Evolutionary conservation across 1,139 yeast genomes (phyloP).

Genomic region (Scheffersomyces segobiensis): DNA sequence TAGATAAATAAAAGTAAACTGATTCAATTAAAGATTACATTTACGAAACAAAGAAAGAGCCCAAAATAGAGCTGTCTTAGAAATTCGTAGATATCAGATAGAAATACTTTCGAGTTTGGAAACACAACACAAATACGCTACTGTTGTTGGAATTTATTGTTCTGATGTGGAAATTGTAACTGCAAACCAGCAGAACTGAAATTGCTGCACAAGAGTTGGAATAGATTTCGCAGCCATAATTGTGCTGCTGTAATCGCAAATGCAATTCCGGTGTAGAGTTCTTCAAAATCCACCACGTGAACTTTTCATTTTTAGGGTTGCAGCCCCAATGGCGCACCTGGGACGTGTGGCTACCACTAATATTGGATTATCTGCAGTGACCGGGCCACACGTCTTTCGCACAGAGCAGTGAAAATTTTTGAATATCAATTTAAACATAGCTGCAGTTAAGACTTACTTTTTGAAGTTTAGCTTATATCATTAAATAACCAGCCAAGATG

Average conservation of each 20-base stretch:
- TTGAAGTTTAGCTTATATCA: slow-evolving; percentile 10
- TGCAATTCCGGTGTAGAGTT: background rate
- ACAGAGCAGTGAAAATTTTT: slow-evolving; percentile 19
- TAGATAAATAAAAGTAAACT: background rate
- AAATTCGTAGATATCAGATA: no score
- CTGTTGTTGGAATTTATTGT: no score
- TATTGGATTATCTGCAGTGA: background rate
- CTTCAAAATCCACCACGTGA: slow-evolving; percentile 1
- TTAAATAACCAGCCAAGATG: slow-evolving; percentile 60
- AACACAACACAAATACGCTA: no score
- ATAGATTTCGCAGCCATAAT: background rate
- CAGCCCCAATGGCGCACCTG: slow-evolving; percentile 6
- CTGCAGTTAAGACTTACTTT: background rate
- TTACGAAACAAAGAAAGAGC: no score
- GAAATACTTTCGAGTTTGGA: no score
- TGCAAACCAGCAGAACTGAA: background rate
- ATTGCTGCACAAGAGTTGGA: background rate
- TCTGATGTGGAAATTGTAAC: background rate
- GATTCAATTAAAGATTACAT: no score
- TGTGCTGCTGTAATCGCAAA: background rate
- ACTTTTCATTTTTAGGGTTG: slow-evolving; percentile 6
- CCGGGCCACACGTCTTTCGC: slow-evolving; percentile 7
- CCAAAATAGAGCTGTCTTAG: no score
- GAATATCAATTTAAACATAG: slow-evolving; percentile 5
- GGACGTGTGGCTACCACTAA: background rate